Evolutionary conservation across 2,329 filamentous ascomycete species (phyloP).

Genomic region (Raffaelea ambrosiae): DNA sequence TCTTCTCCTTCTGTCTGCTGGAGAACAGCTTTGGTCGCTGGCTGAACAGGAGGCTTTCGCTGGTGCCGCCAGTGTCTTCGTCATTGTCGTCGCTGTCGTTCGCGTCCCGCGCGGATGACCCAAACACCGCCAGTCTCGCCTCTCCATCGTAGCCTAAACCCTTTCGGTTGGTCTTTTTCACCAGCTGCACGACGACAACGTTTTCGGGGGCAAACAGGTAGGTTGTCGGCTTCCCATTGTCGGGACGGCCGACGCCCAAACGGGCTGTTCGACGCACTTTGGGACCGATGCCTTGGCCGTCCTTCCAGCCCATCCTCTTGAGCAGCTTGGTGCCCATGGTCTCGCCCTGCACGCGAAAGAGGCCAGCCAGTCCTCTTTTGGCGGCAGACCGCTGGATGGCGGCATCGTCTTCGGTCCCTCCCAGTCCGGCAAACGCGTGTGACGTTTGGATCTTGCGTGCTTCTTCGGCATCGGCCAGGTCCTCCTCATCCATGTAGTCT

Average conservation of each 20-base stretch:
- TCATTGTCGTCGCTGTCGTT: conserved; percentile 36
- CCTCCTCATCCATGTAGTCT: conserved; percentile 98
- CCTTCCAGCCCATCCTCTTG: conserved; percentile 91
- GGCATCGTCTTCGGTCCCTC: conserved; percentile 51
- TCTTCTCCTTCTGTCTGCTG: conserved; percentile 43
- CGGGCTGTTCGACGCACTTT: conserved; percentile 70
- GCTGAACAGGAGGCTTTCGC: conserved; percentile 8
- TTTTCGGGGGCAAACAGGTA: conserved; percentile 85
- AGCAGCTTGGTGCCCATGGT: conserved; percentile 82
- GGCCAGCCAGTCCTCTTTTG: conserved; percentile 48
- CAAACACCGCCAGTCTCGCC: conserved; percentile 35
- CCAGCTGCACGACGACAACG: conserved; percentile 56
- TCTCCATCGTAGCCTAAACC: conserved; percentile 62
- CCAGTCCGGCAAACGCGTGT: conserved; percentile 67
- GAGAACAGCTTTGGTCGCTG: conserved; percentile 16
- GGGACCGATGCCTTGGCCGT: conserved; percentile 86
- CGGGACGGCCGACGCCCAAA: conserved; percentile 43
- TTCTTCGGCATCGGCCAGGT: conserved; percentile 79
- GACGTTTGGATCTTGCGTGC: conserved; percentile 65
- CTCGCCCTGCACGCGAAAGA: conserved; percentile 66
- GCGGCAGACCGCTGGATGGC: conserved; percentile 31
- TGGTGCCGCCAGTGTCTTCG: conserved; percentile 28
- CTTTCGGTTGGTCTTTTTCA: conserved; percentile 58
- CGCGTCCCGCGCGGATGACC: conserved; percentile 17
- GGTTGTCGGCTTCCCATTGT: conserved; percentile 31